phyloP scores from a whole-genome alignment of 169 alveolate species.

The Plasmodium cynomolgi region DNA sequence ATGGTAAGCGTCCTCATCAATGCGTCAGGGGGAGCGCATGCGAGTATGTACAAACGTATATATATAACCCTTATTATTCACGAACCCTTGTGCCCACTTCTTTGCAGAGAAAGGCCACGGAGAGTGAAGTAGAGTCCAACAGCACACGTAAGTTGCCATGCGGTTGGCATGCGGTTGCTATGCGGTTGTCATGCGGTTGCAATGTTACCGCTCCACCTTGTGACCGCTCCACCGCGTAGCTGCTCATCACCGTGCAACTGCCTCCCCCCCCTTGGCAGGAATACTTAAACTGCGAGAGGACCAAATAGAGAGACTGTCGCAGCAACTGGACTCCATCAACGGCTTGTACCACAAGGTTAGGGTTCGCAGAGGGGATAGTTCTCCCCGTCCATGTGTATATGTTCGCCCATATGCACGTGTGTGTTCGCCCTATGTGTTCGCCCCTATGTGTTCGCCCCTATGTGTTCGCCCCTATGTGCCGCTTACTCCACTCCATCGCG shows the following conservation, averaged over 20 bases:
- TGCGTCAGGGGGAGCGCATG: neutral
- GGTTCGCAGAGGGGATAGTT: neutral
- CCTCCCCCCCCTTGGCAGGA: neutral
- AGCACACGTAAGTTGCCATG: slow-evolving; percentile 3
- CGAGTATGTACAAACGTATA: neutral
- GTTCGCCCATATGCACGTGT: neutral
- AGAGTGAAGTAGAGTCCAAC: slow-evolving; percentile 13
- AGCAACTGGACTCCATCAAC: slow-evolving; percentile 41
- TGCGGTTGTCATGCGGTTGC: neutral
- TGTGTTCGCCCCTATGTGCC: too few relatives aligned
- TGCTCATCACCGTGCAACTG: neutral
- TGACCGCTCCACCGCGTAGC: neutral
- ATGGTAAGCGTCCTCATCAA: neutral
- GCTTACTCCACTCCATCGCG: neutral
- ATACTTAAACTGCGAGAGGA: slow-evolving; percentile 54
- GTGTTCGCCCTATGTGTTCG: neutral
- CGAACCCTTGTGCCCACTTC: neutral
- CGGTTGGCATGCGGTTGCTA: neutral
- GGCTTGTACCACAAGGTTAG: slow-evolving; percentile 43
- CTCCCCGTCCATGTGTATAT: neutral
- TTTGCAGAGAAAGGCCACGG: neutral
- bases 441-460: neutral
- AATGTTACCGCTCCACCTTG: neutral
- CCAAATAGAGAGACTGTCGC: slow-evolving; percentile 59
- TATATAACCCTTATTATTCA: neutral